Conservation (phyloP, 148 eudicot species). For the Diospyros kaki region DNA sequence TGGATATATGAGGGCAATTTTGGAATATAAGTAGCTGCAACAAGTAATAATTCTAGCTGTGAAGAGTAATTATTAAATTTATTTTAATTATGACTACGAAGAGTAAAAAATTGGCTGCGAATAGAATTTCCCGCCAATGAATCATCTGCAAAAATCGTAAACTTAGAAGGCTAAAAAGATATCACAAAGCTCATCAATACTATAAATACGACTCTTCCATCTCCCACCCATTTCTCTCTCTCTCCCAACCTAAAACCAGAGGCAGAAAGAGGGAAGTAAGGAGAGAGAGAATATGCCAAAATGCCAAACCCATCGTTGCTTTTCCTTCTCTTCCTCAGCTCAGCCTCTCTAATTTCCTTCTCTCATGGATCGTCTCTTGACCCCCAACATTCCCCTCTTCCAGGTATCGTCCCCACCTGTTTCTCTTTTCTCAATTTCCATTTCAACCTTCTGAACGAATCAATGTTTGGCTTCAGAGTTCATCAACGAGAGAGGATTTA, state of each 20-base stretch:
- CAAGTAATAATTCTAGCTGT: no score
- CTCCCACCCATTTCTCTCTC: neutral
- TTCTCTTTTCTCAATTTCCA: no score
- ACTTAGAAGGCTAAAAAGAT: neutral
- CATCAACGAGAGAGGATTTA: neutral
- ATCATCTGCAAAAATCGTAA: neutral
- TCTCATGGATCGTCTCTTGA: constrained; percentile 4
- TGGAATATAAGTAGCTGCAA: no score
- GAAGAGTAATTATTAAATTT: no score
- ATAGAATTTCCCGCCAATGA: no score
- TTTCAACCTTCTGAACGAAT: neutral
- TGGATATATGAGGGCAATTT: no score
- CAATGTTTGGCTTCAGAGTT: neutral
- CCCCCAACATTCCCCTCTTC: constrained; percentile 2
- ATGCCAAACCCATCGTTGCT: neutral
- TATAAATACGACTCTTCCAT: neutral
- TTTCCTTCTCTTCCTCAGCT: neutral
- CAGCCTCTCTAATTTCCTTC: constrained; percentile 1
- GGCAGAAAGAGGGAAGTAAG: neutral
- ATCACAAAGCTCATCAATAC: constrained; percentile 2
- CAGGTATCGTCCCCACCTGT: neutral
- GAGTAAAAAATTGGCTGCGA: no score
- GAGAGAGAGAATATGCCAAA: neutral
- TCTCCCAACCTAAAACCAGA: neutral
- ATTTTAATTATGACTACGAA: no score